These are phyloP conservation scores for Cardamine occulta DNA, from an alignment of 345 rosid species.

Conservation along the genomic window DNA sequence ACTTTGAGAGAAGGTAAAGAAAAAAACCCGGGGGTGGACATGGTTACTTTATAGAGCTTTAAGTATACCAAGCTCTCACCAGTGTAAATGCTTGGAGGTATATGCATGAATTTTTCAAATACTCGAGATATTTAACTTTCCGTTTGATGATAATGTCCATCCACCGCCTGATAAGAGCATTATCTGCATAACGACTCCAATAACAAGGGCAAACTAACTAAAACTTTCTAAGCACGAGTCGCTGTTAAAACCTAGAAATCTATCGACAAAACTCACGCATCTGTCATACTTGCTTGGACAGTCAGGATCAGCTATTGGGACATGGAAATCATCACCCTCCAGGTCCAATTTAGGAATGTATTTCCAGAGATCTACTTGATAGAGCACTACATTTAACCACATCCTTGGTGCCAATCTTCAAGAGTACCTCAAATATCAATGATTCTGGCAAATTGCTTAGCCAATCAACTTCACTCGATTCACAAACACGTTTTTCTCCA, in stretches of 20 bases:
- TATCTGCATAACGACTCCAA: not conserved
- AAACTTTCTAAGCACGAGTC: not conserved
- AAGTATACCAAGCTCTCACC: constrained; percentile 28
- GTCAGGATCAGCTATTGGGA: not conserved
- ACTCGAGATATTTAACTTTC: constrained; percentile 12
- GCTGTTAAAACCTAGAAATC: not conserved
- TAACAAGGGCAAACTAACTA: not conserved
- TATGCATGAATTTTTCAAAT: not conserved
- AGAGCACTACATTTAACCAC: not conserved
- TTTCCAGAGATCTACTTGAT: not conserved
- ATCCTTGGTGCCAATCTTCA: constrained; percentile 4
- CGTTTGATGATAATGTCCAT: not conserved
- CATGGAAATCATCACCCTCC: not conserved
- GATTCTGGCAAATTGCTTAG: constrained; percentile 9
- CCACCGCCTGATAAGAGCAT: constrained; percentile 1
- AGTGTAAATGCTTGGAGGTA: constrained; percentile 10
- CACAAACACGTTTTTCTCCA: not conserved
- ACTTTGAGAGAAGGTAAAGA: too few species aligned
- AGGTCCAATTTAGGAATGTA: constrained; percentile 4
- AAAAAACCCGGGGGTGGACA: not conserved
- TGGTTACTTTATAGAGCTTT: not conserved
- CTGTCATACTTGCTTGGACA: not conserved
- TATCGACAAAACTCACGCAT: not conserved
- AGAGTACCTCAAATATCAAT: not conserved
- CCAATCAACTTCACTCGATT: not conserved